Evolutionary conservation across 192 early-diverging fungal species (phyloP).

Genomic region (Phycomyces blakesleeanus): DNA sequence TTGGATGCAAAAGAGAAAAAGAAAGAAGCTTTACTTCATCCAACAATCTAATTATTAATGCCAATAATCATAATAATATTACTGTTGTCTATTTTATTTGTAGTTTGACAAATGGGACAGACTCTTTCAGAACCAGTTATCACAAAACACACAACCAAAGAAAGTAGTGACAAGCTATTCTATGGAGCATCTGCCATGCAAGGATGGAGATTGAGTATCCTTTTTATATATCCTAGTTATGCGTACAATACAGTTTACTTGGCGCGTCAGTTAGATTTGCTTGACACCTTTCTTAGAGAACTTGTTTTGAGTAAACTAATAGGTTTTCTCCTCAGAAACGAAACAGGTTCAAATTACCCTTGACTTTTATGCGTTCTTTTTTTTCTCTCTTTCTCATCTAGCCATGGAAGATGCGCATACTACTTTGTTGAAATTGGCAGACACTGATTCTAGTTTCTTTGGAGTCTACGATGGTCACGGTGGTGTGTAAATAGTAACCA

Average conservation of each 20-base stretch:
- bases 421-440: conserved; percentile 66
- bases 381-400: conserved; percentile 15
- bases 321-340: too few species aligned
- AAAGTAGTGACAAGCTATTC: conserved; percentile 71
- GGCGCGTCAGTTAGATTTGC: too few species aligned
- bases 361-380: too few species aligned
- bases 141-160: conserved; percentile 81
- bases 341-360: too few species aligned
- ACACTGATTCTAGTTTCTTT: conserved; percentile 78
- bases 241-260: too few species aligned
- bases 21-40: too few species aligned
- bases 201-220: conserved; percentile 89
- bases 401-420: conserved; percentile 99
- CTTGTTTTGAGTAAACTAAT: too few species aligned
- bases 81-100: background rate
- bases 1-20: too few species aligned
- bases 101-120: conserved; percentile 76
- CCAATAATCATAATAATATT: too few species aligned
- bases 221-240: conserved; percentile 22
- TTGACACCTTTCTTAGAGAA: too few species aligned
- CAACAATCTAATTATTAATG: too few species aligned
- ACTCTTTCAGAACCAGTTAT: conserved; percentile 89
- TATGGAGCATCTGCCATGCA: conserved; percentile 94
- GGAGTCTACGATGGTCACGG: conserved; percentile 97
- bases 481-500: conserved; percentile 42